Evolutionary conservation across 1,284 basidiomycete species (phyloP).

Genomic region (Naganishia sp.): DNA sequence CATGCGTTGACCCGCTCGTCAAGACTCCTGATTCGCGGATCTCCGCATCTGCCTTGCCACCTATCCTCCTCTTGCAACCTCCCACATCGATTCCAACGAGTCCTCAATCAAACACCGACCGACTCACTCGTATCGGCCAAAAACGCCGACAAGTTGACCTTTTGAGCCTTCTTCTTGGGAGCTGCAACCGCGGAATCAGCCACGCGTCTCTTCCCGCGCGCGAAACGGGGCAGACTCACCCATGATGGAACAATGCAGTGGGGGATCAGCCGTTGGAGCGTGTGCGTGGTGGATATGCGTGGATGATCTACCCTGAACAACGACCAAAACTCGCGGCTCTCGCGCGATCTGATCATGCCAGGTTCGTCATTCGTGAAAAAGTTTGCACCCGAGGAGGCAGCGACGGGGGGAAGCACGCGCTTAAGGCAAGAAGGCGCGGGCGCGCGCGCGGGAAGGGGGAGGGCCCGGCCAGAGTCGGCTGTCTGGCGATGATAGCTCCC

Average conservation of each 20-base stretch:
- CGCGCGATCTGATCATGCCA: background rate
- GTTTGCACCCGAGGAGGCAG: constrained; percentile 20
- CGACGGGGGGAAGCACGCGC: background rate
- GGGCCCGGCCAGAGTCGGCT: too few species aligned
- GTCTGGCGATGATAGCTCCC: too few species aligned
- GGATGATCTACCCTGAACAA: background rate
- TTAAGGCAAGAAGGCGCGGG: too few species aligned
- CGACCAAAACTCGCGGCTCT: background rate
- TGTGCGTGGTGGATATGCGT: background rate
- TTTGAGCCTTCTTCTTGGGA: constrained; percentile 76
- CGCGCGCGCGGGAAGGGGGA: too few species aligned
- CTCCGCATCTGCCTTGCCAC: background rate
- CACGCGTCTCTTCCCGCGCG: background rate
- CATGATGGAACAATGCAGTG: constrained; percentile 2
- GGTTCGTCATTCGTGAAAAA: constrained; percentile 28
- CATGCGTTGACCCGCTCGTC: too few species aligned
- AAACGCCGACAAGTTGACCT: constrained; percentile 87
- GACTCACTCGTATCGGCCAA: constrained; percentile 75
- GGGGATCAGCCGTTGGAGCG: too few species aligned
- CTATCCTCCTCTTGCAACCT: background rate
- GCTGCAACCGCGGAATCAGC: constrained; percentile 40
- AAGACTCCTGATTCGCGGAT: too few species aligned
- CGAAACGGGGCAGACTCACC: background rate
- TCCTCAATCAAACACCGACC: background rate
- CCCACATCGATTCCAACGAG: background rate